Base-by-base conservation (phyloP, 2,329 filamentous ascomycete genomes). In the Byssoonygena ceratinophila region DNA sequence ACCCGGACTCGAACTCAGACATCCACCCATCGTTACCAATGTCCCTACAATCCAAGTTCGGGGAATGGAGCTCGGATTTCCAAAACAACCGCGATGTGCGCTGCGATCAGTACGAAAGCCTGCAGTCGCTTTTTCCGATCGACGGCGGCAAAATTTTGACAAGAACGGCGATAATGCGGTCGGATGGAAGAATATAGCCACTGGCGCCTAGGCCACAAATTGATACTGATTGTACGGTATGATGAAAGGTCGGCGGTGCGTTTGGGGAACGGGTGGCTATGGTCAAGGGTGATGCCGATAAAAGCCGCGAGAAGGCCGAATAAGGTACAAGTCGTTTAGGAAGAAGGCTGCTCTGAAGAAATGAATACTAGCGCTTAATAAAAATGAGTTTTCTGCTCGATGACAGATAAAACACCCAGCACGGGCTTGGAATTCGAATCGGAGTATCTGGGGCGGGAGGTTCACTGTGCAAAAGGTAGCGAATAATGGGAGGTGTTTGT, bases 11-110 rank as follows among this genome's bases (percentile, higher is more conserved):
- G 54, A 84, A 73, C 88, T 96, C 81, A 94, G 87, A 76, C 92
- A 98, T 63, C 80, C 81, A 72, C 92, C 92, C 92, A 98, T 98
- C 34, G 36, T 44, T 25, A 36, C 20, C 31, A 37, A 5, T 20
- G 12, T 39, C 8, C 6, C 29, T 14, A 4, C 20, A 25, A 36
- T n/a, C n/a, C 16, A 23, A 14, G 18, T 34, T 22, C 31, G 23
- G 18, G 6, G 11, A 14, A 46, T 32, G 11, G 20, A 23, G 23
- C 8, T 25, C 27, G 16, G 23, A 29, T 9, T 44, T 29, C 25
- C 25, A 14, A 23, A 36, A n/a, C 44, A 18, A 36, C 5, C 31
- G 14, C 23, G 23, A 34, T n/a, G 11, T 25, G 16, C 44, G 44
- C 18, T 11, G n/a, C 32, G 32, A 27, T 37, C 11, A 12, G 27